Evolutionary conservation across 768 basidiomycete species (phyloP).

Genomic region (Leucosporidium yakuticum): DNA sequence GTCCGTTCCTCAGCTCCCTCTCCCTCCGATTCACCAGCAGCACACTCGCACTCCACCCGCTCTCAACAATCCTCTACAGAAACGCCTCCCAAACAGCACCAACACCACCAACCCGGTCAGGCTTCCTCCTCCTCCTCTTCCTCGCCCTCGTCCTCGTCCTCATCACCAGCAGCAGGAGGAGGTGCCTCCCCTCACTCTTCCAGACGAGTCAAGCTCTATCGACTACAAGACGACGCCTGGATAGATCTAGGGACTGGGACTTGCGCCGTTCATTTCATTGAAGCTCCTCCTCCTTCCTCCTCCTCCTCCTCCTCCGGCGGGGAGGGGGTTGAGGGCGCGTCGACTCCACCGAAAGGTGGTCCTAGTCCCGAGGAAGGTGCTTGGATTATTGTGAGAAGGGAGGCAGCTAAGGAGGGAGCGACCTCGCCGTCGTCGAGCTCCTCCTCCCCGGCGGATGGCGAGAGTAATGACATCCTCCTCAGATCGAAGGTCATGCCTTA

Average conservation of each 20-base stretch:
- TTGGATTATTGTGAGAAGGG: constrained; percentile 64
- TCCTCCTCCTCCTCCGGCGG: not conserved
- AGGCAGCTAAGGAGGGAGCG: constrained; percentile 41
- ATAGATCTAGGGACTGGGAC: constrained; percentile 94
- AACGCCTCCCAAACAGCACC: not conserved
- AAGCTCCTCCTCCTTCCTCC: not conserved
- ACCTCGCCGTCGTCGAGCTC: not conserved
- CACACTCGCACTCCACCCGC: not conserved
- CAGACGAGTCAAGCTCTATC: constrained; percentile 66
- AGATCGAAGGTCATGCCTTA: constrained; percentile 46
- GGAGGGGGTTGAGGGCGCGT: not conserved
- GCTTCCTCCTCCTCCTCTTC: not conserved
- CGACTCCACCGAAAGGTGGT: too few species aligned
- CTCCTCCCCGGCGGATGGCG: not conserved
- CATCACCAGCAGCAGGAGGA: too few species aligned
- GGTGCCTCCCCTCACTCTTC: not conserved
- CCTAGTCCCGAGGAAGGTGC: constrained; percentile 18
- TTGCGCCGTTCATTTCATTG: constrained; percentile 50
- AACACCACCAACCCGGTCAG: not conserved
- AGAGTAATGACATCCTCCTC: constrained; percentile 39
- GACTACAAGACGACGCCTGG: constrained; percentile 86
- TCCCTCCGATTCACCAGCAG: not conserved
- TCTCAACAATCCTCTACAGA: not conserved
- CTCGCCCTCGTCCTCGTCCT: constrained; percentile 6
- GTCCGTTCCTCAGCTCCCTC: too few species aligned